Base-by-base conservation (phyloP, 2,329 filamentous ascomycete species). In the Diaporthe helianthi region DNA sequence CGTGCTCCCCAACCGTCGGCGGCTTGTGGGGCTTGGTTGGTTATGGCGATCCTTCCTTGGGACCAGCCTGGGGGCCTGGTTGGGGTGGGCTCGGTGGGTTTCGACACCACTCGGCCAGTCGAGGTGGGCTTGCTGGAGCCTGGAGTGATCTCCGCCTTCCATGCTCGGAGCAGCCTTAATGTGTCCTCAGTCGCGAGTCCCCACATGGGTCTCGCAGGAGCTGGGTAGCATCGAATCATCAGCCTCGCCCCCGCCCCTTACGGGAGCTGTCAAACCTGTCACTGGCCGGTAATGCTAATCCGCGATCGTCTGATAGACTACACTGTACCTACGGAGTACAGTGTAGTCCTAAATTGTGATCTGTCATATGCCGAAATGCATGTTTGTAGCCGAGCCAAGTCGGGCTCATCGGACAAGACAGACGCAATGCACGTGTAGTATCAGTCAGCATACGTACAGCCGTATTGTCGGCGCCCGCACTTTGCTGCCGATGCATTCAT, bases 251-350 rank as follows among this genome's bases (percentile, higher is more conserved):
- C 31, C 15, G 33, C 24, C 22, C 46, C 53, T 41, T 33, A 26
- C 47, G 41, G 61, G 49, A 70, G 46, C 65, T 70, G 69, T 70
- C 69, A 68, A 68, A 70, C 51, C 69, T 70, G 69, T 70, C 69
- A 70, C 24, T 69, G 33, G 47, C 47, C 29, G 36, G 60, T 65
- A 60, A 70, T 49, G 49, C 44, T 36, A 49, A 24, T 54, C 55
- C 44, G 49, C 51, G 69, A 69, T 70, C 53, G 53, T 65, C 67
- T 66, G 61, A 65, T 66, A 51, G n/a, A n/a, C n/a, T n/a, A n/a
- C n/a, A n/a, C n/a, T n/a, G n/a, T n/a, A n/a, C n/a, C n/a, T n/a
- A n/a, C n/a, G n/a, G n/a, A n/a, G n/a, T n/a, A n/a, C n/a, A n/a
- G n/a, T 17, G 61, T 38, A 41, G 52, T 38, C 44, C 8, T 41